Base-by-base conservation (phyloP, 2,329 filamentous ascomycete species). In the Phaeoacremonium minimum region DNA sequence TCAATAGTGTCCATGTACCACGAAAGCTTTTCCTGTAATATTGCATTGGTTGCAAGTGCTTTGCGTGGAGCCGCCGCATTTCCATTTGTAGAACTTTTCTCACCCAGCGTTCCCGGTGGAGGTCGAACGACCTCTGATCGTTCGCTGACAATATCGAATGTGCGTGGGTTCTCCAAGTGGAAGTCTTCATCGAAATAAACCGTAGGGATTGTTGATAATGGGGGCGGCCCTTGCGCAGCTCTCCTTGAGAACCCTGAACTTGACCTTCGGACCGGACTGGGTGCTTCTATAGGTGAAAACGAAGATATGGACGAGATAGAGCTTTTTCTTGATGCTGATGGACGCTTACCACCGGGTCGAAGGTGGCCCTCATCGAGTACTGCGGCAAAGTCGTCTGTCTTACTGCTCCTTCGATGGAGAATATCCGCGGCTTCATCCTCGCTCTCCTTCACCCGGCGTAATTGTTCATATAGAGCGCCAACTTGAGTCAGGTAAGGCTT, bases 1-100 rank as follows among this genome's bases (percentile, higher is more conserved):
- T 98, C 93, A 15, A 98, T 89, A 0, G 93, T 98, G 57, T 98
- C 93, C 89, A 98, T 95, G 59, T 98, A 98, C 93, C 93, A 98
- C 1, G 93, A 97, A 11, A 98, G 70, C 61, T 98, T 98, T 61
- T 98, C 93, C 57, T 98, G 93, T 22, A 98, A 61, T 40, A 98
- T 98, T 0, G 93, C 93, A 61, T 98, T 98, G 1, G 90, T 96
- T 7, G 91, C 91, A 18, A 98, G 69, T 2, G 87, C 86, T 57
- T 96, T 97, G 42, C 91, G 78, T 7, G 85, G 81, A 9, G 74
- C 73, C 15, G 73, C 63, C 1, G 73, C 64, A 34, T 66, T 69
- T 5, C 78, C 80, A 56, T 82, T 86, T 4, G 68, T 60, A 5
- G 61, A 60, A 22, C 65, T 69, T 16, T 75, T 72, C 17, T 80